Conservation (phyloP, 2,329 filamentous ascomycete genomes). For the Pyricularia sp. region DNA sequence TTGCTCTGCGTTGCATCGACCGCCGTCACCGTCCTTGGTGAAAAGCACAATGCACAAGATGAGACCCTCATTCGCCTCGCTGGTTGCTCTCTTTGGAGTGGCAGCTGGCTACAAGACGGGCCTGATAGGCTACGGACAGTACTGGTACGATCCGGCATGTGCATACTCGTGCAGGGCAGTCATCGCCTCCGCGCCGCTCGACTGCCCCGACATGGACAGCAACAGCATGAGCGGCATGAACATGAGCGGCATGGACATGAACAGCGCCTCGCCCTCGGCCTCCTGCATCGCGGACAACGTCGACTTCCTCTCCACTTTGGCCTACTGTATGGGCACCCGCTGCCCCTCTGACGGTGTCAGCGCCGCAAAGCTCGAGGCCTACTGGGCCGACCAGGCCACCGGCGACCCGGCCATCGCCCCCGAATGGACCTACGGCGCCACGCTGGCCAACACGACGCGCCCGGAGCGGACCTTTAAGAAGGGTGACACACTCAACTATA, state of each 20-base stretch:
- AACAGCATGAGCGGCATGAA: background rate
- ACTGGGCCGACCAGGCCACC: conserved; percentile 10
- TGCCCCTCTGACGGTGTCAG: background rate
- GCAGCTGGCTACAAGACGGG: background rate
- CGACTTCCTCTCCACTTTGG: conserved; percentile 14
- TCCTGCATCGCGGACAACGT: conserved; percentile 11
- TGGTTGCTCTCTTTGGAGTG: background rate
- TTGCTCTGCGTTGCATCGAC: too few relatives aligned
- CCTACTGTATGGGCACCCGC: conserved; percentile 14
- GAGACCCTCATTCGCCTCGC: background rate
- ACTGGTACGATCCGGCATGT: background rate
- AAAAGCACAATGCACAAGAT: background rate
- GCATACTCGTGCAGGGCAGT: background rate
- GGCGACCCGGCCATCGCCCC: background rate
- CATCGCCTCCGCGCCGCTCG: background rate
- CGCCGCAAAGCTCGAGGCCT: conserved; percentile 10
- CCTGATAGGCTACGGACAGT: background rate
- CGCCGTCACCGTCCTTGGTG: too few relatives aligned
- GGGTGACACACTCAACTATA: conserved; percentile 10
- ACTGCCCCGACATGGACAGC: background rate
- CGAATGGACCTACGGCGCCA: background rate
- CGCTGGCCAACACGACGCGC: background rate
- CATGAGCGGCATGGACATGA: background rate
- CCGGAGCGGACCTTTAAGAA: conserved; percentile 4
- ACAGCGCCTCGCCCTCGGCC: background rate